Evolutionary conservation across 805 yeast species (phyloP).

Genomic region (baker's yeast (Saccharomyces cerevisiae)): DNA sequence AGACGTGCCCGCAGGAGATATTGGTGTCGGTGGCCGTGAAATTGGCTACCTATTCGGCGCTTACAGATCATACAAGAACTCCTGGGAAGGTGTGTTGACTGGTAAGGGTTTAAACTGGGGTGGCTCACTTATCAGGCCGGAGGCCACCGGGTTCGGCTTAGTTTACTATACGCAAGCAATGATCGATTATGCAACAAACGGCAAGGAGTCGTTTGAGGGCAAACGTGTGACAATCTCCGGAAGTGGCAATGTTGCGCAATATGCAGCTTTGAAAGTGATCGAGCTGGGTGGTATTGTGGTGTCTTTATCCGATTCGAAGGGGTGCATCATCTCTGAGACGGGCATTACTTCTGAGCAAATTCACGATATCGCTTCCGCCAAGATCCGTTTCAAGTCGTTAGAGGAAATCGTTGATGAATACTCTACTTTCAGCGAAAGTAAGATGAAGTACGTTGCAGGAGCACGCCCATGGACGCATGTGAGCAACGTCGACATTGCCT

Average conservation of each 20-base stretch:
- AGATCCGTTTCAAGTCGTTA: slow-evolving; percentile 68
- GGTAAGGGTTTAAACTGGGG: slow-evolving; percentile 99
- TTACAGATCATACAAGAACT: slow-evolving; percentile 82
- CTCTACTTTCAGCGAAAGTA: slow-evolving; percentile 47
- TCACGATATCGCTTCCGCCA: slow-evolving; percentile 65
- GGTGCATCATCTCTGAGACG: slow-evolving; percentile 65
- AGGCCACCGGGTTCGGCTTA: slow-evolving; percentile 97
- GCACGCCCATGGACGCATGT: slow-evolving; percentile 95
- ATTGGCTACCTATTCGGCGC: slow-evolving; percentile 95
- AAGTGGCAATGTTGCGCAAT: slow-evolving; percentile 98
- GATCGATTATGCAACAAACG: slow-evolving; percentile 87
- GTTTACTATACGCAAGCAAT: slow-evolving; percentile 95
- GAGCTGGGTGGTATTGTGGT: slow-evolving; percentile 95
- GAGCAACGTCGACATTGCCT: slow-evolving; percentile 88
- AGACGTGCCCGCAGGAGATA: slow-evolving; percentile 99
- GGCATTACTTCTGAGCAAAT: slow-evolving; percentile 85
- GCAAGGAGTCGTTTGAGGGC: slow-evolving; percentile 84
- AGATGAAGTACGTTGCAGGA: slow-evolving; percentile 78
- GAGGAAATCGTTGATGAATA: slow-evolving; percentile 54
- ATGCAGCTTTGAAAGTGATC: slow-evolving; percentile 93
- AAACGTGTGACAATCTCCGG: slow-evolving; percentile 96
- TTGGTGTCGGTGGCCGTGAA: slow-evolving; percentile 94
- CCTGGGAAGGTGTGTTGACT: slow-evolving; percentile 94
- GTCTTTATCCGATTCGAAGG: slow-evolving; percentile 91
- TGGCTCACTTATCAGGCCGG: slow-evolving; percentile 97